phyloP scores from a whole-genome alignment of 305 asterid genomes.

The Stenogyne calaminthoides region DNA sequence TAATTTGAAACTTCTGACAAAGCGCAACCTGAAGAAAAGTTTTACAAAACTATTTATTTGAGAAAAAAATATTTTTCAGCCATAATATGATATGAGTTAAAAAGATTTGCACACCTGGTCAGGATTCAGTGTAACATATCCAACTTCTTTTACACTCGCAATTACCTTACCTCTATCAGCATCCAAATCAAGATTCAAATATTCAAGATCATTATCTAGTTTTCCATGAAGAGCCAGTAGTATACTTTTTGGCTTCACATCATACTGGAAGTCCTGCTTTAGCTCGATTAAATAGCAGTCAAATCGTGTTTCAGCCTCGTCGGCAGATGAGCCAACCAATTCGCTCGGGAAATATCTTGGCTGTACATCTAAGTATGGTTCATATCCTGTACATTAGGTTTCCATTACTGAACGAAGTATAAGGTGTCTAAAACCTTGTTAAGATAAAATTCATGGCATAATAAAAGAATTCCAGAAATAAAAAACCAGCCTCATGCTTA shows the following conservation, averaged over 20 bases:
- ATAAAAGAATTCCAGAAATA: not conserved
- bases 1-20: slow-evolving; percentile 62
- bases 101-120: slow-evolving; percentile 46
- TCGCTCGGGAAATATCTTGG: slow-evolving; percentile 57
- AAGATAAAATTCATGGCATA: slow-evolving; percentile 1
- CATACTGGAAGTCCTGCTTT: slow-evolving; percentile 34
- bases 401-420: slow-evolving; percentile 4
- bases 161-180: slow-evolving; percentile 50
- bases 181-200: slow-evolving; percentile 45
- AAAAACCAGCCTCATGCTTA: slow-evolving; percentile 14
- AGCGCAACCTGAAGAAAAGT: slow-evolving; percentile 47
- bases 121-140: slow-evolving; percentile 37
- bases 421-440: not conserved
- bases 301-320: slow-evolving; percentile 34
- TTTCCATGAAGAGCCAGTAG: slow-evolving; percentile 51
- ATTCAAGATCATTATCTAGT: slow-evolving; percentile 48
- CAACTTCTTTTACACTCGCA: slow-evolving; percentile 39
- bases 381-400: slow-evolving; percentile 42
- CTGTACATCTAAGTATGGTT: slow-evolving; percentile 42
- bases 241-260: slow-evolving; percentile 48
- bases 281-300: slow-evolving; percentile 60
- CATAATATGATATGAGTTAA: slow-evolving; percentile 16
- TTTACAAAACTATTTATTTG: slow-evolving; percentile 40
- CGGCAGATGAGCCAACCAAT: slow-evolving; percentile 43
- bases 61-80: slow-evolving; percentile 53